phyloP scores from a whole-genome alignment of 306 rosid species.

The Cyclanthera cordifolia region DNA sequence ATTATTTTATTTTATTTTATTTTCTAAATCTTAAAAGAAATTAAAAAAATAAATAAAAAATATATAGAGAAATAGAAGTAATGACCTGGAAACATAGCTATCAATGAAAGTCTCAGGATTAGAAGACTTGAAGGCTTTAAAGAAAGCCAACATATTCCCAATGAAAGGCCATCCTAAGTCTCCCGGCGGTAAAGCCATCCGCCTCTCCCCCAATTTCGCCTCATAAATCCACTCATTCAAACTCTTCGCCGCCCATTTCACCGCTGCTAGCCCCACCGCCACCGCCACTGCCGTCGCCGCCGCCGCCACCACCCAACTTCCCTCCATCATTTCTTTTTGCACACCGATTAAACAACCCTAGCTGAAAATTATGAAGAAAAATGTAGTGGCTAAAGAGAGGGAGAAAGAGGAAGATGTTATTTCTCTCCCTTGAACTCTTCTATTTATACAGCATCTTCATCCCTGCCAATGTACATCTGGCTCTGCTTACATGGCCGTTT shows the following conservation, averaged over 20 bases:
- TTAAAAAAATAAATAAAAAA: neutral
- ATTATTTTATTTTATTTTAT: too few species aligned
- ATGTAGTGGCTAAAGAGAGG: too few species aligned
- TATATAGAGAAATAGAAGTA: neutral
- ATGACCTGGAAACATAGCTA: conserved; percentile 22
- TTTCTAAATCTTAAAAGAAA: too few species aligned
- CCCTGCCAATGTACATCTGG: too few species aligned
- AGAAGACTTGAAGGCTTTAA: conserved; percentile 18
- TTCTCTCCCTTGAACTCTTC: too few species aligned
- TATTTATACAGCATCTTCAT: too few species aligned
- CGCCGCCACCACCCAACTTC: conserved; percentile 7
- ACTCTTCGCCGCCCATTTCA: conserved; percentile 32
- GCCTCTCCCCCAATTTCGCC: conserved; percentile 9
- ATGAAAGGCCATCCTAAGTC: conserved; percentile 40
- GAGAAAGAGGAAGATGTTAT: too few species aligned
- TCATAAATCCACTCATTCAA: conserved; percentile 42
- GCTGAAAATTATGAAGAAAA: too few species aligned
- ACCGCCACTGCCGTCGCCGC: conserved; percentile 13
- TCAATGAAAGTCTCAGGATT: conserved; percentile 32
- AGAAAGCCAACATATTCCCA: conserved; percentile 28
- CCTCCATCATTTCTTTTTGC: too few species aligned
- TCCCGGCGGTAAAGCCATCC: conserved; percentile 31
- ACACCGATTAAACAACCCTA: too few species aligned
- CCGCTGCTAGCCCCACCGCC: conserved; percentile 7
- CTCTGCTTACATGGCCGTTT: too few species aligned